These are phyloP conservation scores for Rubus idaeus DNA, from an alignment of 306 rosid species.

Conservation along the genomic window DNA sequence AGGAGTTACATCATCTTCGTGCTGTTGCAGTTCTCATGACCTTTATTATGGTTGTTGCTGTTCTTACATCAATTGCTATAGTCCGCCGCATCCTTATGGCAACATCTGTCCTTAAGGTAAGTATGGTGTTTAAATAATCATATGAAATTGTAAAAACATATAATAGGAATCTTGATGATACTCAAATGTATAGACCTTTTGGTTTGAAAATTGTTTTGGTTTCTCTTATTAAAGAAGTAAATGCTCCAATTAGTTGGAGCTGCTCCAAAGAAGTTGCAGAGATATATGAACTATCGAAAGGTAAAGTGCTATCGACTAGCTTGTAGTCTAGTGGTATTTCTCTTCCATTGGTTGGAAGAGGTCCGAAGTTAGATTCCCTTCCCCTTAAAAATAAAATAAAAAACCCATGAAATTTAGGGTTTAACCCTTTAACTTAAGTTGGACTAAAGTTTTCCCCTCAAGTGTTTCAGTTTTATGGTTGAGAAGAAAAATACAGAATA, in stretches of 20 bases:
- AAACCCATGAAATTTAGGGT: neutral
- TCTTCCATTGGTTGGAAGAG: neutral
- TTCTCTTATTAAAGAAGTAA: neutral
- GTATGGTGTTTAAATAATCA: slow-evolving; percentile 28
- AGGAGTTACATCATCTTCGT: slow-evolving; percentile 86
- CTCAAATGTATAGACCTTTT: neutral
- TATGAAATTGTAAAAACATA: neutral
- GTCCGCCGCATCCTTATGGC: slow-evolving; percentile 97
- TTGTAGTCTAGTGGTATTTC: neutral
- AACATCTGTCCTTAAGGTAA: slow-evolving; percentile 94
- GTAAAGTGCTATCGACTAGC: neutral
- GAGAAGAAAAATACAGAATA: neutral
- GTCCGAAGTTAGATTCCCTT: neutral
- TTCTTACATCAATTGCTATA: slow-evolving; percentile 88
- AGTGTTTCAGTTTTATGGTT: neutral
- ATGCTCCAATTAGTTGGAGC: neutral
- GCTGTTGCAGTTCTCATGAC: slow-evolving; percentile 83
- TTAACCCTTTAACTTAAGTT: slow-evolving; percentile 5
- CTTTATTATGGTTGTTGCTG: slow-evolving; percentile 64
- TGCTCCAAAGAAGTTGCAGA: neutral
- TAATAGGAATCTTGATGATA: neutral
- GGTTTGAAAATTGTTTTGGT: neutral
- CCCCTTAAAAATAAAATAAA: neutral
- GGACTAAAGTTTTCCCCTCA: neutral
- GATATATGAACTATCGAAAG: neutral